A percentile compares a stretch with the other conserved stretches of the same genome.
These are phyloP conservation scores for Knufia fluminis DNA, from an alignment of 2,329 filamentous ascomycete genomes.

Conservation along the genomic window DNA sequence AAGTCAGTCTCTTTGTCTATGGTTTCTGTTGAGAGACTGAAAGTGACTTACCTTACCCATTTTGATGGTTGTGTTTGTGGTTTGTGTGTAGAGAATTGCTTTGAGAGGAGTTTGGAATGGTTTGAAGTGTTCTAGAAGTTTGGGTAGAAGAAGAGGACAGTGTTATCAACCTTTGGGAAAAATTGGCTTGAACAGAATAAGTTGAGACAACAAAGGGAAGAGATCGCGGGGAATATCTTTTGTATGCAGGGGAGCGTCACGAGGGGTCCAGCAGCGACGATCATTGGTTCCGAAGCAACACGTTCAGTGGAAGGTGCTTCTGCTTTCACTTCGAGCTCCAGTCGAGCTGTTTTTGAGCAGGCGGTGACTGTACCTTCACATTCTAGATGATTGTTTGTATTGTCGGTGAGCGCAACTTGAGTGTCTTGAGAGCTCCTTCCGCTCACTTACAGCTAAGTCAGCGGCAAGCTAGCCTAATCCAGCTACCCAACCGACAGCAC, in stretches of 20 bases:
- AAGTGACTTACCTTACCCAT: constrained; percentile 9
- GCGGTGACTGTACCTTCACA: constrained; percentile 3
- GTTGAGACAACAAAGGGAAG: constrained; percentile 3
- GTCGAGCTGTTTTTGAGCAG: background rate
- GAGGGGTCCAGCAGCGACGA: constrained; percentile 1
- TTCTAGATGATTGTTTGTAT: background rate
- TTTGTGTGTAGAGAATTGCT: background rate
- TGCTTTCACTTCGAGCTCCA: background rate
- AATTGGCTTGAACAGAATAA: background rate
- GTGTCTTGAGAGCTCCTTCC: background rate
- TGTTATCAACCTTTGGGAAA: background rate
- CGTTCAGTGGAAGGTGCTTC: background rate
- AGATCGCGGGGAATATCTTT: constrained; percentile 4
- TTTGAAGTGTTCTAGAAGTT: background rate
- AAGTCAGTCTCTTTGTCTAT: background rate
- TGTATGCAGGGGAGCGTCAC: constrained; percentile 5
- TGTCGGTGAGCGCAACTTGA: constrained; percentile 6
- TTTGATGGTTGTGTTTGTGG: constrained; percentile 6
- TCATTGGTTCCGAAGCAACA: background rate
- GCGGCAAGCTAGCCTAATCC: background rate
- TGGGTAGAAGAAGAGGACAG: background rate
- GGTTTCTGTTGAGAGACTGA: background rate
- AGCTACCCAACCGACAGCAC: constrained; percentile 1
- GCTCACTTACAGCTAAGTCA: background rate
- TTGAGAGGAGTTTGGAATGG: background rate